Base-by-base conservation (phyloP, 2,329 filamentous ascomycete genomes). In the Ustilaginoidea virens region DNA sequence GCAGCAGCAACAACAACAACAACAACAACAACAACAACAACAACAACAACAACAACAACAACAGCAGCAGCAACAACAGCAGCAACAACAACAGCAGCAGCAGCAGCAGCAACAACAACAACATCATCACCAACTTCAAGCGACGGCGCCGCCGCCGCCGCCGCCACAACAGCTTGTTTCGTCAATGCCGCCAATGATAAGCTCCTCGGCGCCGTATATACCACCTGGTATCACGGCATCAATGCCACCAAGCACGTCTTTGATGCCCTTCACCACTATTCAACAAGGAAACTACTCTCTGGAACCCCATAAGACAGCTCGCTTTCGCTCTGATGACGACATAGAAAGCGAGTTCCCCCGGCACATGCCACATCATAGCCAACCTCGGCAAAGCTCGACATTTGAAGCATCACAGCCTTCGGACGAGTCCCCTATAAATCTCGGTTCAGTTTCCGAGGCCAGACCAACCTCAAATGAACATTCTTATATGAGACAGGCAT, bases 321-420 rank as follows among this genome's bases (percentile, higher is more conserved):
- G 36, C n/a, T 40, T 33, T 29, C 26, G 36, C 5, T 31, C 41
- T 6, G 34, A 34, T 7, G 22, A 36, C 18, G 32, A 31, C 14
- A 35, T 44, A 10, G 34, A 32, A 5, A 34, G 37, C 23, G 41
- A 44, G 12, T 44, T 41, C 20, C 43, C 41, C 7, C 38, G 41
- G 25, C 38, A 43, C 13, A 44, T 45, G 42, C 39, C 40, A 5
- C 25, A 35, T n/a, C 27, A 41, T 6, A 34, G 34, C 22, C 9
- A 36, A 8, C 33, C 36, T 7, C 27, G 37, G 30, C 36, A 39
- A 11, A 35, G 36, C 21, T 43, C 42, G 16, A 28, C 35, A 5
- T 41, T 40, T 16, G 42, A 45, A 5, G 26, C 30, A 9, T 7
- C 33, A 4, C 33, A 34, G n/a, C 19, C 34, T 10, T 23, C 39